A percentile compares a stretch with the other conserved stretches of the same genome.
These are phyloP conservation scores for Sanguinoderma infundibulare DNA, from an alignment of 1,284 basidiomycete species.

Conservation along the genomic window DNA sequence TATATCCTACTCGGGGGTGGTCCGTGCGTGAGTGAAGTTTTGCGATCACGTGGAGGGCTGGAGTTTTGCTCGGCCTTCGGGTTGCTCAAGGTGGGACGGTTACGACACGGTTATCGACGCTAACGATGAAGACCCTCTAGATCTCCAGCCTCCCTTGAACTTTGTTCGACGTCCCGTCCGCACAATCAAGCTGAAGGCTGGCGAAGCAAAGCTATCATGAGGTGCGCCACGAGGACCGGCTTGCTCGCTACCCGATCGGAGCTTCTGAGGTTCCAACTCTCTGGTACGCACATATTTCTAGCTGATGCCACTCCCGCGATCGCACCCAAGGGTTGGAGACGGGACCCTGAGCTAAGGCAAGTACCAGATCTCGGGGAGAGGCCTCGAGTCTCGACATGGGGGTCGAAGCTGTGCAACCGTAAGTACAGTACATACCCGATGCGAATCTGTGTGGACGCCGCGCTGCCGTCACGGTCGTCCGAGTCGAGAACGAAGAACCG, in stretches of 20 bases:
- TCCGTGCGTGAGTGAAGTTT: conserved; percentile 27
- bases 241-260: not conserved
- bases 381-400: not conserved
- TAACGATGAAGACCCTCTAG: too few relatives aligned
- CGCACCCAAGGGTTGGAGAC: too few relatives aligned
- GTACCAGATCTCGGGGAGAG: conserved; percentile 1
- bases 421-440: conserved; percentile 5
- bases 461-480: not conserved
- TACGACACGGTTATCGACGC: not conserved
- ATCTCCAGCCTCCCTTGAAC: too few relatives aligned
- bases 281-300: not conserved
- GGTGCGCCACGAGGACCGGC: too few relatives aligned
- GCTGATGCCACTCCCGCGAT: not conserved
- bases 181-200: too few relatives aligned
- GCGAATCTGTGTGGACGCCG: conserved; percentile 6
- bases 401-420: conserved; percentile 6
- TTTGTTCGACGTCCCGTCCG: too few relatives aligned
- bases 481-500: too few relatives aligned
- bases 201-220: too few relatives aligned
- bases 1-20: conserved; percentile 43
- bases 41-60: conserved; percentile 8
- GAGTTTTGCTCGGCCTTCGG: conserved; percentile 10
- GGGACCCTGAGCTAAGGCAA: conserved; percentile 2
- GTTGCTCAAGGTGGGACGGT: conserved; percentile 1
- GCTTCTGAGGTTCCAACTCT: not conserved